These are phyloP conservation scores for Colletotrichum musicola DNA, from an alignment of 2,329 filamentous ascomycete species.

Conservation along the genomic window DNA sequence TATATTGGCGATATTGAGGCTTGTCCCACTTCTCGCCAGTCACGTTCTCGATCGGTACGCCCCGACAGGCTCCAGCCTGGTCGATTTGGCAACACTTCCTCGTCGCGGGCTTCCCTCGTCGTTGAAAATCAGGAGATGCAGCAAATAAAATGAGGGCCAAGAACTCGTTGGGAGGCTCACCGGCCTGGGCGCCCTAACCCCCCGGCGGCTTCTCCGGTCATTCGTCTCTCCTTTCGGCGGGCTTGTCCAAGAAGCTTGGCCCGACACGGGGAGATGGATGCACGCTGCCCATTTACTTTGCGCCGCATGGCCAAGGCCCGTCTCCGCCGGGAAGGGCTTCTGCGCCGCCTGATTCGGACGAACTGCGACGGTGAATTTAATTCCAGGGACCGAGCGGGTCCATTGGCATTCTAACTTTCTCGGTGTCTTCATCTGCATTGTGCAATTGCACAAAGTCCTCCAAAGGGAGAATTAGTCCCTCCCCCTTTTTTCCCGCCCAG, in stretches of 20 bases:
- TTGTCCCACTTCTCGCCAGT: conserved; percentile 18
- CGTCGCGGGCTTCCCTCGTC: background rate
- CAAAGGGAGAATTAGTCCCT: too few species aligned
- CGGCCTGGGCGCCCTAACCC: background rate
- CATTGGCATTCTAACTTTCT: background rate
- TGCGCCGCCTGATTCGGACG: conserved; percentile 15
- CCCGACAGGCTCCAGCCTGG: background rate
- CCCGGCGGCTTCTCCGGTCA: background rate
- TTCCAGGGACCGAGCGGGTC: conserved; percentile 11
- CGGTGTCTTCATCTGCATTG: background rate
- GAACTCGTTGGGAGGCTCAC: background rate
- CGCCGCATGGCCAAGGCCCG: background rate
- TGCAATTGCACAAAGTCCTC: too few species aligned
- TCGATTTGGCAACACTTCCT: background rate
- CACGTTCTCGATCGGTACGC: background rate
- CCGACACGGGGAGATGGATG: too few species aligned
- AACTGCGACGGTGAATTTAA: conserved; percentile 24
- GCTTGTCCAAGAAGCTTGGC: background rate
- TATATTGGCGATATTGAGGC: conserved; percentile 13
- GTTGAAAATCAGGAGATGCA: background rate
- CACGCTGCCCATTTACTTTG: too few species aligned
- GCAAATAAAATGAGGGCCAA: background rate
- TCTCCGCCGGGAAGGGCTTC: background rate
- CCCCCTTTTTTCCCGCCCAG: too few species aligned
- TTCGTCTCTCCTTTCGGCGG: background rate